Evolutionary conservation across 352 stramenopile species (phyloP).

Genomic region (Phytophthora fragariaefolia): DNA sequence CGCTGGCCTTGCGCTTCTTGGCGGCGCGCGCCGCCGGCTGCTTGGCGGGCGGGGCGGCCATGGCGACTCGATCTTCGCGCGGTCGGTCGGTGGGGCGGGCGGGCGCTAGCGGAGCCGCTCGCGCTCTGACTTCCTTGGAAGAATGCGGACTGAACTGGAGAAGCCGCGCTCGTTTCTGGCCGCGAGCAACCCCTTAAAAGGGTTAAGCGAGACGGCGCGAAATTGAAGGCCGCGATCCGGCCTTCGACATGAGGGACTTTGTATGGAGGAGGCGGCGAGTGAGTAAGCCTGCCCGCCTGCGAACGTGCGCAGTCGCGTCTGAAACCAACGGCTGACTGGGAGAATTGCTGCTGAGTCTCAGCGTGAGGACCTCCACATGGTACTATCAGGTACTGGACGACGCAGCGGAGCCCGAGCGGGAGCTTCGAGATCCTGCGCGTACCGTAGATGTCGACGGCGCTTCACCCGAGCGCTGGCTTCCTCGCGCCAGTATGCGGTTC

Average conservation of each 20-base stretch:
- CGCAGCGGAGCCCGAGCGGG: not conserved
- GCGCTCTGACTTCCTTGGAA: conserved; percentile 36
- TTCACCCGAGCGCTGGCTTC: conserved; percentile 9
- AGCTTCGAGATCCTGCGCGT: not conserved
- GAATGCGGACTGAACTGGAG: conserved; percentile 38
- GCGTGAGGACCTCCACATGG: too few relatives aligned
- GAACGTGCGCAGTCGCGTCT: too few relatives aligned
- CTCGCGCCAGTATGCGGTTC: conserved; percentile 23
- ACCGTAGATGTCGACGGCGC: not conserved
- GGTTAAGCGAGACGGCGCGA: conserved; percentile 6
- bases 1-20: conserved; percentile 70
- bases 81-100: not conserved
- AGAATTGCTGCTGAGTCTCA: not conserved
- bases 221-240: conserved; percentile 23
- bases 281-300: not conserved
- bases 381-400: too few relatives aligned
- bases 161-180: conserved; percentile 31
- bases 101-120: not conserved
- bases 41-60: conserved; percentile 5
- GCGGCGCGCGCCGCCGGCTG: conserved; percentile 11
- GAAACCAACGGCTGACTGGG: conserved; percentile 8
- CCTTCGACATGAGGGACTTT: conserved; percentile 14
- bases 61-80: conserved; percentile 22
- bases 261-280: conserved; percentile 17
- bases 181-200: conserved; percentile 23